Evolutionary conservation across 148 eudicot species (phyloP), one percentile per base, ranked within the genome.

Genomic region (Chenopodium berlandieri): DNA sequence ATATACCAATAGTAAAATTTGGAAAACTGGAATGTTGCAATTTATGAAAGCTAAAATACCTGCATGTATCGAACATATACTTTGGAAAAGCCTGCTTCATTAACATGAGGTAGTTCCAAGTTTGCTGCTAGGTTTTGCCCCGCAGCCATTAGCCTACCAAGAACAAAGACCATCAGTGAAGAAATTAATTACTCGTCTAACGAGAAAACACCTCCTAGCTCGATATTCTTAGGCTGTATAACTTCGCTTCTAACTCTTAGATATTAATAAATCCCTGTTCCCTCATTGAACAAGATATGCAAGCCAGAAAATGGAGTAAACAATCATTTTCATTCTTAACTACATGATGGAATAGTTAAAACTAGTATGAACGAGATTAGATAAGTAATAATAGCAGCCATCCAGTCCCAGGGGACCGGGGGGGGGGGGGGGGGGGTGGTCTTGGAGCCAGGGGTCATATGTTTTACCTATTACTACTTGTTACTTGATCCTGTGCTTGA

Each of bases 81-180:
- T 73, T 83, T 90, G 75, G 97, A 66, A 69, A 87, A 88, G 47
- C 97, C 97, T 79, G 89, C 84, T n/a, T 87, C 92, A 85, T 86
- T 87, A 12, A 92, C 80, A 64, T 80, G 66, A 17, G 89, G 54
- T 27, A 84, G 68, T 73, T 87, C 88, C 83, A 91, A 7, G 22
- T 58, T 86, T 80, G 68, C 82, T 75, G 81, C 73, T 40, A 93
- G 78, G 74, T 81, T 89, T 40, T 67, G 73, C 23, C 83, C 90
- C 47, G 87, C 85, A 69, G 72, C 84, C 20, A 84, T 79, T 46
- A 89, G 64, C 85, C 94, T 92, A 84, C 30, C 58, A 83, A 9
- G 70, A 64, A 64, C 54, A 71, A 23, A 58, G 16, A 75, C n/a
- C n/a, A 64, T 44, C 5, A 46, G 63, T 8, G 10, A 77, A 52